Percentiles rank a stretch among this genome's conserved stretches.
Conservation (phyloP, 2,329 filamentous ascomycete genomes). For the Sporothrix phasma region DNA sequence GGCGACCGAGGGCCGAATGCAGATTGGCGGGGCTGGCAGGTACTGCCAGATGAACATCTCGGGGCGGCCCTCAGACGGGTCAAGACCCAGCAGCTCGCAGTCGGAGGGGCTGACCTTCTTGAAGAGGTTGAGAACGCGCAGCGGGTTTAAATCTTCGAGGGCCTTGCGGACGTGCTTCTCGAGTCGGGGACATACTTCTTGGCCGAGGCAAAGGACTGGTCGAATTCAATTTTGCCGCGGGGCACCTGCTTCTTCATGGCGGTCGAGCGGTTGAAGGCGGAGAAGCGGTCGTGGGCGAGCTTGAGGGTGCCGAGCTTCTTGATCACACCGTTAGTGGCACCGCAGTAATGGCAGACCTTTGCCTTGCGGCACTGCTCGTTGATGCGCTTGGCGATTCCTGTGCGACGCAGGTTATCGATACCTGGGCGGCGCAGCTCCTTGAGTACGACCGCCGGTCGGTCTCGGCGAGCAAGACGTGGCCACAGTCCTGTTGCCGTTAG, state of each 20-base stretch:
- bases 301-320: conserved; percentile 90
- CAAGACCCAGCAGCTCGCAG: conserved; percentile 82
- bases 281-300: conserved; percentile 87
- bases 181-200: conserved; percentile 69
- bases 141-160: conserved; percentile 85
- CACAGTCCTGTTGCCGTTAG: conserved; percentile 49
- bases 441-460: conserved; percentile 67
- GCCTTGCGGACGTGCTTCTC: conserved; percentile 89
- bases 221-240: conserved; percentile 71
- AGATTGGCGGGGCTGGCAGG: conserved; percentile 85
- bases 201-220: conserved; percentile 73
- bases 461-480: conserved; percentile 72
- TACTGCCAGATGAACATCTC: conserved; percentile 99
- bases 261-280: conserved; percentile 78
- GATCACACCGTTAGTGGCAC: conserved; percentile 77
- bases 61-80: conserved; percentile 75
- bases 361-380: conserved; percentile 83
- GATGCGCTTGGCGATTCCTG: conserved; percentile 78
- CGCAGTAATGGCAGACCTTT: conserved; percentile 72
- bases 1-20: conserved; percentile 89
- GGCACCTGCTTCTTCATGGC: conserved; percentile 77
- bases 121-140: conserved; percentile 83
- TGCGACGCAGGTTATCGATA: conserved; percentile 76
- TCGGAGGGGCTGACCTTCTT: conserved; percentile 76
- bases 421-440: conserved; percentile 69